Conservation (phyloP, 164 flowering plant genomes). For the Stephania yunnanensis region DNA sequence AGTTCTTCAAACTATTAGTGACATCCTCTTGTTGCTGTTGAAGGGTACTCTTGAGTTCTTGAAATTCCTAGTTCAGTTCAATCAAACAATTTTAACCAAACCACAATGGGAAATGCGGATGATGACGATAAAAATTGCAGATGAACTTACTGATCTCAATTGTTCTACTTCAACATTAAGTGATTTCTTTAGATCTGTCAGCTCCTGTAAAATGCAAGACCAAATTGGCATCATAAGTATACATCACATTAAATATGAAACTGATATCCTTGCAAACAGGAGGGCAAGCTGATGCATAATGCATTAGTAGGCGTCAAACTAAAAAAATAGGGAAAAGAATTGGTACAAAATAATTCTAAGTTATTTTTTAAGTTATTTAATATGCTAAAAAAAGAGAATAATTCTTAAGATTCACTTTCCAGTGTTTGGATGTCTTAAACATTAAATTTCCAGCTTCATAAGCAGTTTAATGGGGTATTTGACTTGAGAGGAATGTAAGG, state of each 20-base stretch:
- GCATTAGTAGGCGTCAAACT: background rate
- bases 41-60: constrained; percentile 75
- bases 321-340: background rate
- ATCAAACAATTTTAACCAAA: background rate
- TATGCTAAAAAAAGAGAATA: background rate
- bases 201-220: constrained; percentile 45
- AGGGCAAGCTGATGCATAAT: background rate
- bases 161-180: constrained; percentile 86
- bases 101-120: background rate
- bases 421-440: background rate
- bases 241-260: background rate
- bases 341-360: background rate
- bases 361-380: no score
- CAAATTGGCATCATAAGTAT: constrained; percentile 1
- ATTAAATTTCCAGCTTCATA: no score
- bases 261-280: background rate
- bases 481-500: no score
- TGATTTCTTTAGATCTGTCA: constrained; percentile 73
- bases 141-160: constrained; percentile 57
- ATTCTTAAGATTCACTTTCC: background rate
- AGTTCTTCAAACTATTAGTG: constrained; percentile 49
- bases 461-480: no score
- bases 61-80: constrained; percentile 25
- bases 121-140: background rate
- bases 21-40: constrained; percentile 94